Evolutionary conservation across 1,284 basidiomycete genomes (phyloP).

Genomic region (Ceratobasidium sp.): DNA sequence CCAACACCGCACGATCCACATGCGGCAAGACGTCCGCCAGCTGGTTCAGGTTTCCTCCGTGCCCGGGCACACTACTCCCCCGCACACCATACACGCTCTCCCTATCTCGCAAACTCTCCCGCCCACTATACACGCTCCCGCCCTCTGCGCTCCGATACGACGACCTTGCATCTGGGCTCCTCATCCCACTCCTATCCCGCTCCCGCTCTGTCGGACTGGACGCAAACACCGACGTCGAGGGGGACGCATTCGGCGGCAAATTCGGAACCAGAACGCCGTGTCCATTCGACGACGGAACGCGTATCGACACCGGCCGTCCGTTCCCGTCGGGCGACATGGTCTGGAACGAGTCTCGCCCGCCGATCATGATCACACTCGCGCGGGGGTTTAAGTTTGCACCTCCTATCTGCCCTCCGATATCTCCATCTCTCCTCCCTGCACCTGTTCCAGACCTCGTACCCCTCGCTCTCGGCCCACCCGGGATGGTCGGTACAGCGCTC

Average conservation of each 20-base stretch:
- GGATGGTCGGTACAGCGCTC: slow-evolving; percentile 63
- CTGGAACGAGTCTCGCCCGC: slow-evolving; percentile 42
- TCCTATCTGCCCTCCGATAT: neutral
- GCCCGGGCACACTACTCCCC: slow-evolving; percentile 47
- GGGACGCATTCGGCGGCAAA: slow-evolving; percentile 5
- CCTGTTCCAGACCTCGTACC: neutral
- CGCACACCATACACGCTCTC: slow-evolving; percentile 57
- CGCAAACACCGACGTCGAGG: slow-evolving; percentile 1
- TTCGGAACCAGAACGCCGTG: slow-evolving; percentile 34
- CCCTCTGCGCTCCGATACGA: slow-evolving; percentile 34
- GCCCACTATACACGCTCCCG: slow-evolving; percentile 41
- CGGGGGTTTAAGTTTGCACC: slow-evolving; percentile 14
- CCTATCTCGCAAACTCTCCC: slow-evolving; percentile 48
- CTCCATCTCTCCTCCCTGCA: neutral
- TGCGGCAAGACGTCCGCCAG: slow-evolving; percentile 80
- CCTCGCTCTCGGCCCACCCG: slow-evolving; percentile 78
- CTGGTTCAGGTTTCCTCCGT: slow-evolving; percentile 69
- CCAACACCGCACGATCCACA: slow-evolving; percentile 74
- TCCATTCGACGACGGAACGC: slow-evolving; percentile 41
- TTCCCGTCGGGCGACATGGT: slow-evolving; percentile 28
- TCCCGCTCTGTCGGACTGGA: slow-evolving; percentile 6
- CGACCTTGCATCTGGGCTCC: slow-evolving; percentile 30
- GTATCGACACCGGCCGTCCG: slow-evolving; percentile 37
- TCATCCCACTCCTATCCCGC: slow-evolving; percentile 17
- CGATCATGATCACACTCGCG: slow-evolving; percentile 46